A percentile compares a stretch with the other conserved stretches of the same genome.
Conservation (phyloP, 495 filamentous ascomycete species). For the Tuber microsphaerosporum region DNA sequence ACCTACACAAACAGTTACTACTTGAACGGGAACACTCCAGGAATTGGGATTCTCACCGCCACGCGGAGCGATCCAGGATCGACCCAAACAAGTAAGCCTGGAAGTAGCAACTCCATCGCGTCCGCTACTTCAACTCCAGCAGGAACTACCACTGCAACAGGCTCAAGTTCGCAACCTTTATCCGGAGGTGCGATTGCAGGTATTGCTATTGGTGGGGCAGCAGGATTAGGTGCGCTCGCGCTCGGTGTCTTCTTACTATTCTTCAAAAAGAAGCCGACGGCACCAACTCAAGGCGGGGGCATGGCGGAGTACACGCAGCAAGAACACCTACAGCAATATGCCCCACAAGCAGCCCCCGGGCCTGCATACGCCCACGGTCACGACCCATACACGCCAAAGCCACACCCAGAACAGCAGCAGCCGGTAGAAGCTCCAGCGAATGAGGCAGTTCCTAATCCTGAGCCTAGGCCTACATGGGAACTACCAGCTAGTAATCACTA, state of each 20-base stretch:
- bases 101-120: not conserved
- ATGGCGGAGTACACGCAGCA: slow-evolving; percentile 1
- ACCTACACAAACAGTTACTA: not conserved
- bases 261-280: not conserved
- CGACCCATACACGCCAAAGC: not conserved
- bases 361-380: not conserved
- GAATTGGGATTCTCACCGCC: not conserved
- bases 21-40: slow-evolving; percentile 1
- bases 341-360: not conserved
- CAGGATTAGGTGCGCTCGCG: not conserved
- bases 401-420: not conserved
- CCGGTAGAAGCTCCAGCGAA: not conserved
- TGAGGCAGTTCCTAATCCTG: not conserved
- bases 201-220: not conserved
- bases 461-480: not conserved
- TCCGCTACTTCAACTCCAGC: not conserved
- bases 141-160: not conserved
- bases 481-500: not conserved
- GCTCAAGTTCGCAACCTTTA: not conserved
- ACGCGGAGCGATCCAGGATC: not conserved
- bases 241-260: not conserved
- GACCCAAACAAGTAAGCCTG: not conserved
- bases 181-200: not conserved
- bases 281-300: not conserved
- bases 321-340: not conserved